Base-by-base conservation (phyloP, 179 eudicot genomes). In the Nepenthes alata region DNA sequence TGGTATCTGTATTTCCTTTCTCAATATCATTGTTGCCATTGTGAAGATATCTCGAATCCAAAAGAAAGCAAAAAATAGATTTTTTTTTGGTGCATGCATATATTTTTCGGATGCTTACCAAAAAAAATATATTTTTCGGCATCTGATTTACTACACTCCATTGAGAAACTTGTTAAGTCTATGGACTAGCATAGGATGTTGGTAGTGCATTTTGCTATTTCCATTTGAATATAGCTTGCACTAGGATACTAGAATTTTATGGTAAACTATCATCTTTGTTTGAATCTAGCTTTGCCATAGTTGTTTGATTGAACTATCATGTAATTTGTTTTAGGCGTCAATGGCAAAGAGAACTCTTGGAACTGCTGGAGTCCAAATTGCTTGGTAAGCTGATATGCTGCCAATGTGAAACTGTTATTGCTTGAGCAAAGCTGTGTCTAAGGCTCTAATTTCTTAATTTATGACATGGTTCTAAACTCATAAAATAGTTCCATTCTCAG, bases 301-400 rank as follows among this genome's bases (percentile, higher is more conserved):
- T 41, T 41, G 8, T 41, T 4, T 4, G 2, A 3, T 65, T 35
- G 45, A 47, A 47, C 53, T 63, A 2, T 55, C 35, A 61, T 69
- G 36, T 61, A 36, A 14, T 16, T 25, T 52, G 34, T 69, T 76
- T 64, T 78, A 91, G 98, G 96, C 86, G 66, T 91, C 98, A 59
- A 86, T 91, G 96, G 95, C 91, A 53, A 80, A 14, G 85, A 86
- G 98, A 77, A 91, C 96, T 59, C 79, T 88, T 54, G 98, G 96
- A 38, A 70, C 83, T 49, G 69, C 75, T 45, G 96, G 96, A 59
- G 91, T 88, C 56, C 98, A 91, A 74, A 64, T 86, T 66, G 81
- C 88, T 41, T 86, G 98, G 98, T 91, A 81, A 68, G 80, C 47
- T 37, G 48, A 68, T 50, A 60, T 44, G 11, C 41, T 55, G 59